Evolutionary conservation across 305 asterid species (phyloP).

Genomic region (Solanum aculeatissimum): DNA sequence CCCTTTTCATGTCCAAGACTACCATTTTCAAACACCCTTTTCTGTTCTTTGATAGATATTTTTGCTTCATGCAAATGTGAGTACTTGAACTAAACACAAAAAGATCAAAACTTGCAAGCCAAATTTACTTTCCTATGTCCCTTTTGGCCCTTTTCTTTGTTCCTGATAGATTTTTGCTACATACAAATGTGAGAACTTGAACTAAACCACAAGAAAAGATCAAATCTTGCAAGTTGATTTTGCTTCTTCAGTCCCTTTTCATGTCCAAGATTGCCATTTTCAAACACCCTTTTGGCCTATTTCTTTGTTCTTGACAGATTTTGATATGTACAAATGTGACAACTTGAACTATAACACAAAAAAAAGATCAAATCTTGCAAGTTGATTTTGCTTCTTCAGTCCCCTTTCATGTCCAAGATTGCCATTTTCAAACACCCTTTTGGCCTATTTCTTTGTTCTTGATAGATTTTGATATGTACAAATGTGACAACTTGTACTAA

Average conservation of each 20-base stretch:
- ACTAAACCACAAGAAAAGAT: not conserved
- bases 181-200: not conserved
- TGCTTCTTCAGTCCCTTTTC: not conserved
- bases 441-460: not conserved
- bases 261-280: not conserved
- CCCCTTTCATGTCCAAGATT: not conserved
- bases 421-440: not conserved
- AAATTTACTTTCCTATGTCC: not conserved
- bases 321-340: not conserved
- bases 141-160: not conserved
- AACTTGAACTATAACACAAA: not conserved
- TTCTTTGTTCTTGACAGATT: not conserved
- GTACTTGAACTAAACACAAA: not conserved
- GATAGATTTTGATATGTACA: not conserved
- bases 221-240: not conserved
- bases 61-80: not conserved
- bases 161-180: not conserved
- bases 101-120: not conserved
- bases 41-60: not conserved
- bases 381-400: not conserved
- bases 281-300: not conserved
- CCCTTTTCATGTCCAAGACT: not conserved
- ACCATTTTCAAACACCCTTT: not conserved
- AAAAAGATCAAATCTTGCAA: not conserved
- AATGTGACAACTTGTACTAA: not conserved